A percentile compares a stretch with the other conserved stretches of the same genome.
These are phyloP conservation scores for Eragrostis curvula DNA, from an alignment of 176 grass and related monocot species.

Conservation along the genomic window DNA sequence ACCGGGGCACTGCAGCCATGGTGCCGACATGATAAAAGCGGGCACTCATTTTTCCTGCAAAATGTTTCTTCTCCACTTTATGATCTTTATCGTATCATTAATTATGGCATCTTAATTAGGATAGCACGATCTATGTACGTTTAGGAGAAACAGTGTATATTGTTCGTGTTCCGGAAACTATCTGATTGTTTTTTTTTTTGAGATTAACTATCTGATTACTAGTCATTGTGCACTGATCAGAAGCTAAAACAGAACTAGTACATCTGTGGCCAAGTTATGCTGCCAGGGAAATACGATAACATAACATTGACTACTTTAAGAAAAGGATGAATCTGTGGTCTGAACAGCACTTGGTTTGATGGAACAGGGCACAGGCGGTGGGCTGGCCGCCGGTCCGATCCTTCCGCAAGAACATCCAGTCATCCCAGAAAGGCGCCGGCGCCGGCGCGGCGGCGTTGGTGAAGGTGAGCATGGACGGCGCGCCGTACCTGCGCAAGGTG, in stretches of 20 bases:
- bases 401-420: constrained; percentile 77
- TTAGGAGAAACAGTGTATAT: not conserved
- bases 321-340: not conserved
- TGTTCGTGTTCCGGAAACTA: not conserved
- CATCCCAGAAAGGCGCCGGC: not conserved
- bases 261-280: too few species aligned
- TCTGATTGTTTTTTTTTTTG: too few species aligned
- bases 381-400: constrained; percentile 89
- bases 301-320: too few species aligned
- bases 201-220: too few species aligned
- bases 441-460: constrained; percentile 41
- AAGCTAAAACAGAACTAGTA: not conserved
- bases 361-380: constrained; percentile 65
- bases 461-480: constrained; percentile 97
- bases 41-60: not conserved
- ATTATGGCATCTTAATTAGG: too few species aligned
- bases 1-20: constrained; percentile 5
- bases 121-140: not conserved
- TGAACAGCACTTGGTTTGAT: not conserved
- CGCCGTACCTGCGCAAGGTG: constrained; percentile 90
- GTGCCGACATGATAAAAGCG: constrained; percentile 34
- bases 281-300: too few species aligned
- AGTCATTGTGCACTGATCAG: not conserved
- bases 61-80: not conserved
- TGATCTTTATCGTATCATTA: not conserved